A percentile compares a stretch with the other conserved stretches of the same genome.
These are phyloP conservation scores for Piper longum DNA, from an alignment of 164 flowering plant species.

Conservation along the genomic window DNA sequence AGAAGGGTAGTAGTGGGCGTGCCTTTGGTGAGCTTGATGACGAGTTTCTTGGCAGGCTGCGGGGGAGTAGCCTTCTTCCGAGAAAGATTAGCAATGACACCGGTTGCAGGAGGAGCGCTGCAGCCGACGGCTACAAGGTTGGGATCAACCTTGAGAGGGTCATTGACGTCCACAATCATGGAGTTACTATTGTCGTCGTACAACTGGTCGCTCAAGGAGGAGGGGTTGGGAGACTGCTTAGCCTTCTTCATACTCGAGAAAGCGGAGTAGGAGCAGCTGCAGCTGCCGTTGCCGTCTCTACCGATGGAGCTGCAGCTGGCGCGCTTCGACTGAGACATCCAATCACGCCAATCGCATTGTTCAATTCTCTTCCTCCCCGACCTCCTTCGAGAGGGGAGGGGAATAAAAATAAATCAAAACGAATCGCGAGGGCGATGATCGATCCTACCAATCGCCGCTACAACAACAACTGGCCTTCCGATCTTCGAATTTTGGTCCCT, in stretches of 20 bases:
- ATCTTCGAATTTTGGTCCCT: too few relatives aligned
- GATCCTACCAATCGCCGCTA: too few relatives aligned
- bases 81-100: conserved; percentile 56
- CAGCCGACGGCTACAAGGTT: conserved; percentile 15
- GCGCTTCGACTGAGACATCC: conserved; percentile 30
- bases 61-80: conserved; percentile 87
- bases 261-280: conserved; percentile 5
- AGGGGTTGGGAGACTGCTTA: conserved; percentile 19
- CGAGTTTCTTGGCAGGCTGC: conserved; percentile 81
- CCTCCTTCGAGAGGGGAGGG: too few relatives aligned
- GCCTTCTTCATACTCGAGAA: conserved; percentile 66
- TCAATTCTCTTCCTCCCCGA: background rate
- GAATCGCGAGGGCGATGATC: too few relatives aligned
- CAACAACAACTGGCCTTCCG: too few relatives aligned
- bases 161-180: conserved; percentile 47
- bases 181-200: conserved; percentile 21
- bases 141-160: conserved; percentile 11
- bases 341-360: conserved; percentile 16
- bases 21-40: conserved; percentile 83
- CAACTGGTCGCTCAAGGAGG: conserved; percentile 18
- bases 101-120: conserved; percentile 11
- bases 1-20: background rate
- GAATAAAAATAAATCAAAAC: too few relatives aligned
- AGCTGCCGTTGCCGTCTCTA: conserved; percentile 8
- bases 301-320: conserved; percentile 6